These are phyloP conservation scores for Auriculariales sp. DNA, from an alignment of 768 basidiomycete genomes.

Conservation along the genomic window DNA sequence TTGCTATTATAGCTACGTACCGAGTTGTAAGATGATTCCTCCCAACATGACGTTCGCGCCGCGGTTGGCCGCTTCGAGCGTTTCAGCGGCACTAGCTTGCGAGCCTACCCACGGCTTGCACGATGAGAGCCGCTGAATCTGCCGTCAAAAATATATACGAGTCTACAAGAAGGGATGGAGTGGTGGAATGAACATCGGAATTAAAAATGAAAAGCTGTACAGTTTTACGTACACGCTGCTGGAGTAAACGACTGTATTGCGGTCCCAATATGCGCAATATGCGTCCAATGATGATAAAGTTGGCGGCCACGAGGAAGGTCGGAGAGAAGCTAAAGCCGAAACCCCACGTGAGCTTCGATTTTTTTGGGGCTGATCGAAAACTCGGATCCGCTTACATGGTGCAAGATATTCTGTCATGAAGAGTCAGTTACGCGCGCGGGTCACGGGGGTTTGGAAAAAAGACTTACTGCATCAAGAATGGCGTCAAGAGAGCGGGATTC, in stretches of 20 bases:
- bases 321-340: conserved; percentile 28
- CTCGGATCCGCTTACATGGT: background rate
- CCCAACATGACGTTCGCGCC: conserved; percentile 44
- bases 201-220: background rate
- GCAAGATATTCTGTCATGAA: background rate
- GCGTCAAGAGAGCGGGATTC: conserved; percentile 8
- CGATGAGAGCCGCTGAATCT: conserved; percentile 44
- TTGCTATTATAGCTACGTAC: conserved; percentile 13
- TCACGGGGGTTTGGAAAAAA: too few relatives aligned
- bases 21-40: conserved; percentile 47
- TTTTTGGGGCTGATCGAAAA: background rate
- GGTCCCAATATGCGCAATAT: conserved; percentile 30
- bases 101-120: conserved; percentile 56
- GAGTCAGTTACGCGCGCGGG: too few relatives aligned
- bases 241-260: conserved; percentile 33
- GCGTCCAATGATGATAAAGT: conserved; percentile 41
- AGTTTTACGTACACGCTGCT: conserved; percentile 28
- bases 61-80: conserved; percentile 11
- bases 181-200: background rate
- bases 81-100: conserved; percentile 26
- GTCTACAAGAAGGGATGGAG: conserved; percentile 1
- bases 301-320: conserved; percentile 41
- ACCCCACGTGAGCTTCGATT: background rate
- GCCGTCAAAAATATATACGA: conserved; percentile 16
- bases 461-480: conserved; percentile 31